Conservation (phyloP, 139 green algal species). For the Dunaliella sp. region DNA sequence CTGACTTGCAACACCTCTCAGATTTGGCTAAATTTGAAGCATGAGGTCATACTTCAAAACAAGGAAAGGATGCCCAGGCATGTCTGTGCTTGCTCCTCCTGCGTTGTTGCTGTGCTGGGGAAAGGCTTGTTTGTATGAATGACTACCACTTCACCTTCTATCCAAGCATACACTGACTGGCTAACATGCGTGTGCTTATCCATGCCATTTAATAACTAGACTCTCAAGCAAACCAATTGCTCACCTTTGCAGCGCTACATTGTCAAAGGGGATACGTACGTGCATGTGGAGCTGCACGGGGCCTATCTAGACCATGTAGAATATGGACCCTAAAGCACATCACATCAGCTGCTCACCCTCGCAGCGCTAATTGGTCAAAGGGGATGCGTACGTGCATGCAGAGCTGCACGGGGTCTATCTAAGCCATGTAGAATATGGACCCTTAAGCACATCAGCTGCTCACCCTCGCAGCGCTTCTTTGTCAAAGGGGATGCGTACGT, state of each 20-base stretch:
- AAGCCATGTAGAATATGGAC: constrained; percentile 90
- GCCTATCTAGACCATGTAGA: constrained; percentile 86
- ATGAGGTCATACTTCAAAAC: no score
- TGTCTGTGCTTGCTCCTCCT: no score
- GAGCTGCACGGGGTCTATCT: constrained; percentile 90
- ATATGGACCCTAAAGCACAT: constrained; percentile 49
- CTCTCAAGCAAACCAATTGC: background rate
- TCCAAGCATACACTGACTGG: no score
- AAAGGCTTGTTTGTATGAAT: no score
- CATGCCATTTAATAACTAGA: background rate
- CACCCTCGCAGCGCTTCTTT: constrained; percentile 39
- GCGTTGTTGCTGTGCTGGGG: no score
- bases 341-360: background rate
- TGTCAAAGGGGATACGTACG: constrained; percentile 74
- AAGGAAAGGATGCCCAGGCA: no score
- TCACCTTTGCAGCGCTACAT: constrained; percentile 36
- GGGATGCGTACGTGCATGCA: constrained; percentile 90
- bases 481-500: constrained; percentile 80
- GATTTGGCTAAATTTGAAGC: no score
- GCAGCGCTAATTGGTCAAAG: constrained; percentile 46
- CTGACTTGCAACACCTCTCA: no score
- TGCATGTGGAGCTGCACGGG: constrained; percentile 94
- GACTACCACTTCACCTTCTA: no score
- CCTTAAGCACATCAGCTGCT: background rate
- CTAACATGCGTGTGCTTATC: no score